Base-by-base conservation (phyloP, 768 basidiomycete genomes). In the Gymnopilus dilepis region DNA sequence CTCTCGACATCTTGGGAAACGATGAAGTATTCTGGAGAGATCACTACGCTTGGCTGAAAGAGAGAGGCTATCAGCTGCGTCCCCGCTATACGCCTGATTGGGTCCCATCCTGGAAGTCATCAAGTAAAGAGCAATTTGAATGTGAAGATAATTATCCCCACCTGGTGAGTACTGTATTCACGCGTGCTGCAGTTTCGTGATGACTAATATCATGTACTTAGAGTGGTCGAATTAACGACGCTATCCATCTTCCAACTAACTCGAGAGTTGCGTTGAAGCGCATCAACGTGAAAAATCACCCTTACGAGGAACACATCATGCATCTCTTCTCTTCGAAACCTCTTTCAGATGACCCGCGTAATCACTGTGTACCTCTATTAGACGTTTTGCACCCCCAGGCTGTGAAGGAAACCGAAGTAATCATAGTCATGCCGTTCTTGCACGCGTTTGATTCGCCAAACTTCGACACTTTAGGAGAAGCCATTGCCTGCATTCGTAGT, bases 401-500 rank as follows among this genome's bases (percentile, higher is more conserved):
- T 55, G 67, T 30, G 64, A 68, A 22, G 61, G 65, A 19, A 21
- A 55, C 7, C 37, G 13, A n/a, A 41, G 12, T 33, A 22, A 56
- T 80, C 15, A 12, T 74, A 0, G 78, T 78, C 6, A 72, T 76
- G 65, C 78, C 80, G 0, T 57, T 74, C 9, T 53, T 78, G 15
- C 66, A 71, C 1, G 33, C 15, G 3, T 72, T 58, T 58, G 47
- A 73, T 33, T 60, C 73, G 13, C 78, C 77, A 0, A 65, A 42
- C 0, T 75, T 80, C 33, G 60, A 70, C 28, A 78, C 75, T 0
- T 51, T 77, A 6, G 77, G 78, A 0, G 79, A 80, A 64, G 71
- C 67, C 1, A 50, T 79, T 51, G 30, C 47, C 19, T 48, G 19
- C 65, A 69, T 56, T 34, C 57, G 42, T 5, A 12, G 21, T 6